Base-by-base conservation (phyloP, 2,329 filamentous ascomycete species). In the Dactylonectria estremocensis region DNA sequence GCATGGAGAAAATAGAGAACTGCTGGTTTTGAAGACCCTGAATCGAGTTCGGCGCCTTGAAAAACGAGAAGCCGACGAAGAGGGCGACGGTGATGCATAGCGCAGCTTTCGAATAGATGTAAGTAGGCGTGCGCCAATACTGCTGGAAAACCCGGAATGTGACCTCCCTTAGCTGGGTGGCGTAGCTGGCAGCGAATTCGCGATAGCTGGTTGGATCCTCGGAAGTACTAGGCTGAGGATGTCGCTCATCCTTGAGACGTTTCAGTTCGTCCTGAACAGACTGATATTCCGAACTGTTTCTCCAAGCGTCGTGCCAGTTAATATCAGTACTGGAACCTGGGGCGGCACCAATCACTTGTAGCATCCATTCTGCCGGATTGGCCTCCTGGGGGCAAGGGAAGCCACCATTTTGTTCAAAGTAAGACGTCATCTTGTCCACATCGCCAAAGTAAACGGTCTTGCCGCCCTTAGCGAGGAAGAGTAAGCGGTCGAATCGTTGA, bases 321-420 rank as follows among this genome's bases (percentile, higher is more conserved):
- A 79, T 69, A 7, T 80, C 75, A 0, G 78, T 78, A 5, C 78
- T 89, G n/a, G 84, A 84, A 16, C 85, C 83, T 40, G 87, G 84
- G 64, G 90, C 85, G 16, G 75, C 78, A 0, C 77, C 76, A 43
- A 80, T 79, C 40, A 80, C 80, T 46, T 83, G 75, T 3, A 92
- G 83, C 89, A 93, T 92, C 83, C 88, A 92, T 77, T 93, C 91
- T 0, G 91, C 91, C 2, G 90, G 90, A 69, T 92, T 92, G 16
- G 88, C 88, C 2, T 86, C 86, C 2, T 81, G 70, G 1, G 83
- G 81, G 53, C 89, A 89, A 31, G 83, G 79, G 0, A 84, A 81
- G 2, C 86, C 89, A 16, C 90, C 91, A 66, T 92, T 89, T 13
- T 79, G 77, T 71, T 89, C 87, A 69, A 94, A 94, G 78, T 91